Evolutionary conservation across 768 basidiomycete genomes (phyloP).

Genomic region (Naganishia randhawae): DNA sequence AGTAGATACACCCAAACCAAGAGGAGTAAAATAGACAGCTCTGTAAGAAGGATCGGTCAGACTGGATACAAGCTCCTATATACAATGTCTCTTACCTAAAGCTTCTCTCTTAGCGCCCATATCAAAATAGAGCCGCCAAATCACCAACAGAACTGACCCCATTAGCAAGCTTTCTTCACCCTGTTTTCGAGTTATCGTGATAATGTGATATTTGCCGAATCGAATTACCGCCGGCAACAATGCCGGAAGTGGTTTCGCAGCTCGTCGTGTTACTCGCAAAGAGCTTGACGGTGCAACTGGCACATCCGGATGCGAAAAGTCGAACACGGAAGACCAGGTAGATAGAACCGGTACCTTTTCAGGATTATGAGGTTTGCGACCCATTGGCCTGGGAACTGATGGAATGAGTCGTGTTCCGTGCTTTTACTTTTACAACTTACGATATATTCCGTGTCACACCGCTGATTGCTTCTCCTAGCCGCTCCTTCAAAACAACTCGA

Average conservation of each 20-base stretch:
- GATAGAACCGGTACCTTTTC: neutral
- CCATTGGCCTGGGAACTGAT: neutral
- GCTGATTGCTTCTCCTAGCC: neutral
- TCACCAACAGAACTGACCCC: conserved; percentile 32
- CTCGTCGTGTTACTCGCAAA: neutral
- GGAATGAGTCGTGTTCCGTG: neutral
- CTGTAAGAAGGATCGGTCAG: neutral
- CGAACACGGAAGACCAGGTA: conserved; percentile 1
- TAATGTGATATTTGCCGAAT: neutral
- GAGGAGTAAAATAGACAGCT: conserved; percentile 1
- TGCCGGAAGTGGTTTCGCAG: conserved; percentile 6
- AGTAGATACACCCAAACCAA: neutral
- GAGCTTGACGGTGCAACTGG: neutral
- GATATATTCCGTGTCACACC: neutral
- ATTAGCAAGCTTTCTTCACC: conserved; percentile 42
- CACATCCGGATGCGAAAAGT: neutral
- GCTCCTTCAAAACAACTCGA: conserved; percentile 1
- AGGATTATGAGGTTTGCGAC: neutral
- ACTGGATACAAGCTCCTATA: neutral
- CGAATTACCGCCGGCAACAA: neutral
- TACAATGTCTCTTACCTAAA: conserved; percentile 27
- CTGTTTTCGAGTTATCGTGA: conserved; percentile 35
- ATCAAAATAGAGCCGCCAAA: conserved; percentile 29
- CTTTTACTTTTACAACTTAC: neutral
- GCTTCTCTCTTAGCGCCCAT: conserved; percentile 42